A percentile compares a stretch with the other conserved stretches of the same genome.
Conservation (phyloP, 2,329 filamentous ascomycete species). For the Cladosporium sp. region DNA sequence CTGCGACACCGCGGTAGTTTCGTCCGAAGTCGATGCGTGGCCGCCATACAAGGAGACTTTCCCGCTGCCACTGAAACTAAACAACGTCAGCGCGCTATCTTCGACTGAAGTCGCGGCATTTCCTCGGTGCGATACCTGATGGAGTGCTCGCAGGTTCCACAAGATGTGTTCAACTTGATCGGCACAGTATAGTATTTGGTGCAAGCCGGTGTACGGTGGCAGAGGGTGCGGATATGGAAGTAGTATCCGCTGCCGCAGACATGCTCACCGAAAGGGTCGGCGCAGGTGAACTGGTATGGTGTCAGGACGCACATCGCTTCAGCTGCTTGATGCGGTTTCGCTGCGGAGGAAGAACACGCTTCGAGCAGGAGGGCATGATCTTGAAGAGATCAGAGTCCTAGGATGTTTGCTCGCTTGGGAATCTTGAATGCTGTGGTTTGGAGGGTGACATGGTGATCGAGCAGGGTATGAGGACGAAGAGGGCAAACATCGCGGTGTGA, state of each 20-base stretch:
- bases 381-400: background rate
- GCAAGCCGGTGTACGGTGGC: background rate
- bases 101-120: no score
- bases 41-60: no score
- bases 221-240: background rate
- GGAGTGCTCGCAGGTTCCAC: background rate
- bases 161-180: background rate
- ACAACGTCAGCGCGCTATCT: background rate
- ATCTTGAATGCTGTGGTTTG: background rate
- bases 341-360: background rate
- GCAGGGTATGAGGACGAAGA: background rate
- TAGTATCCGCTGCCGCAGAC: conserved; percentile 1
- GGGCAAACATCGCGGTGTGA: background rate
- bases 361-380: background rate
- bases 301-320: conserved; percentile 6
- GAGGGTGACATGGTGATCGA: background rate
- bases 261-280: background rate
- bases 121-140: background rate
- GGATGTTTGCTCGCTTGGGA: background rate
- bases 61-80: background rate
- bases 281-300: conserved; percentile 3
- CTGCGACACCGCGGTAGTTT: background rate
- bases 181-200: background rate
- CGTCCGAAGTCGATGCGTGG: background rate
- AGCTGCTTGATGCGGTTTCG: background rate